Conservation (phyloP, 2,329 filamentous ascomycete species). For the Alternaria viburni region DNA sequence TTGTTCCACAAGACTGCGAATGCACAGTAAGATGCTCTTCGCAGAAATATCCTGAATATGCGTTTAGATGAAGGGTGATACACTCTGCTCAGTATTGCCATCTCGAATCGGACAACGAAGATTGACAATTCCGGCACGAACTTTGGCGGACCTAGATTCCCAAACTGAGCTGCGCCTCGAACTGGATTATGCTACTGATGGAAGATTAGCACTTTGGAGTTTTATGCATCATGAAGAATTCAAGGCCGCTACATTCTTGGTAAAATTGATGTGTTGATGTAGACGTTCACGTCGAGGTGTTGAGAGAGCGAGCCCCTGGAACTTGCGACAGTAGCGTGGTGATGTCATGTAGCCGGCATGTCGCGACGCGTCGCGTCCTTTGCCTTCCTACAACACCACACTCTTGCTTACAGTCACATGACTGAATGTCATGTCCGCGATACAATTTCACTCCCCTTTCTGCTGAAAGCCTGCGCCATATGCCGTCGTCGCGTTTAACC, state of each 20-base stretch:
- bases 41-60: neutral
- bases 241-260: neutral
- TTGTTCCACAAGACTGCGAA: neutral
- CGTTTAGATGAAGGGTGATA: neutral
- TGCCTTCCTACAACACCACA: neutral
- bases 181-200: neutral
- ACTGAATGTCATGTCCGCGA: neutral
- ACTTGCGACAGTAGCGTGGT: neutral
- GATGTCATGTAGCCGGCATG: neutral
- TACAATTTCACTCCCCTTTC: neutral
- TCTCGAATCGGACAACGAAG: neutral
- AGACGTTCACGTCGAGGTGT: neutral
- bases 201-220: rapidly evolving
- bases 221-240: neutral
- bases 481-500: constrained; percentile 43
- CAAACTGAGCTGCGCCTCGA: too few species aligned
- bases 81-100: neutral
- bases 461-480: constrained; percentile 35
- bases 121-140: neutral
- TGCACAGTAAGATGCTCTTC: neutral
- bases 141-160: neutral
- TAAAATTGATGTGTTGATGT: rapidly evolving
- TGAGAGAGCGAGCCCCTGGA: neutral
- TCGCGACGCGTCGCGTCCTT: neutral
- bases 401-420: neutral